Base-by-base conservation (phyloP, 352 stramenopile genomes). In the Pythium phragmitis region DNA sequence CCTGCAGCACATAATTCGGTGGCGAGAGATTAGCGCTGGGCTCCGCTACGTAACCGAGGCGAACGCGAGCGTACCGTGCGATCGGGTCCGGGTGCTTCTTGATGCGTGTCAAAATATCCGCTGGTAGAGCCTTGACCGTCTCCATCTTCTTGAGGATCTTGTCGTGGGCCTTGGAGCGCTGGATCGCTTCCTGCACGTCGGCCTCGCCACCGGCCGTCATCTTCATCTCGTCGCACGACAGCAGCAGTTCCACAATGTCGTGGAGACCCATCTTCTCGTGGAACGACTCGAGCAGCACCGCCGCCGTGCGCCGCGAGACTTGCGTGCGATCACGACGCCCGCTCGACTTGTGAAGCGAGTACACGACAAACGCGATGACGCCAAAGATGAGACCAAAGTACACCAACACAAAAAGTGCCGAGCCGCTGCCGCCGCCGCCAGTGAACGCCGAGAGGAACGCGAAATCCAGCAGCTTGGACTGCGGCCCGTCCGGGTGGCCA, bases 61-160 rank as follows among this genome's bases (percentile, higher is more conserved):
- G 19, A 43, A 30, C 26, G 26, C 26, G 7, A 30, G 46, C 48
- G 36, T 54, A 82, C 74, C 74, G 53, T 19, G 81, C 82, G 41
- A 91, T 78, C 0, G 77, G 79, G 46, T 94, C 67, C 33, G 76
- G 67, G 56, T 92, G 81, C 66, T 94, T 94, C 73, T 88, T 89
- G 65, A 94, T 90, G 34, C 85, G 85, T 8, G 65, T 69, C 14
- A 90, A 68, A 26, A 85, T 72, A 53, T 91, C 82, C 13, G 55
- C 59, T 0, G 85, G 82, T 19, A 94, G 67, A 19, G 71, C 82
- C 45, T 85, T 89, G 4, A 77, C 81, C 1, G 69, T 74, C 46
- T 92, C 85, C 78, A 92, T 92, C 67, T 89, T 92, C 68, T 92
- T 94, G 12, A 88, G 65, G 6, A 94, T 58, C 63, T 94, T 94